A percentile compares a stretch with the other conserved stretches of the same genome.
These are phyloP conservation scores for Leccinum angustisporum DNA, from an alignment of 1,284 basidiomycete genomes.

Conservation along the genomic window DNA sequence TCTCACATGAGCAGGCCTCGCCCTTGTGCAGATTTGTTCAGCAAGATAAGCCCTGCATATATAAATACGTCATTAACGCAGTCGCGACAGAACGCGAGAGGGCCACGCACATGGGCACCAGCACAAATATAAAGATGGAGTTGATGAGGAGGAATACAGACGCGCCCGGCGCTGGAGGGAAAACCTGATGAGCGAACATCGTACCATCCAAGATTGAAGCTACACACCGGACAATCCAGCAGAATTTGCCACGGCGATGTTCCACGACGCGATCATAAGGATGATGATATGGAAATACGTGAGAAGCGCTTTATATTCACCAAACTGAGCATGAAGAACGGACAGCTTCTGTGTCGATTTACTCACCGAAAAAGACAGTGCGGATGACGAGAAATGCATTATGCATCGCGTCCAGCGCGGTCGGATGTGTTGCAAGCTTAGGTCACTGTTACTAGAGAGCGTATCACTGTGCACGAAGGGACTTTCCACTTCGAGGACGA, in stretches of 20 bases:
- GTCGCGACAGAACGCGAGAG: neutral
- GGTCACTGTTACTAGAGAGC: neutral
- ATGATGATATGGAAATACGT: conserved; percentile 50
- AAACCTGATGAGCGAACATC: neutral
- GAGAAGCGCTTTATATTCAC: conserved; percentile 45
- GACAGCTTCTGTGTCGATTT: neutral
- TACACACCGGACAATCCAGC: conserved; percentile 40
- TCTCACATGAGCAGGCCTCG: conserved; percentile 41
- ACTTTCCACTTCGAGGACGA: neutral
- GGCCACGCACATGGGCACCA: conserved; percentile 46
- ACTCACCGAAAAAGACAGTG: conserved; percentile 57
- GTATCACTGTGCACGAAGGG: neutral
- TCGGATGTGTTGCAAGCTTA: conserved; percentile 3
- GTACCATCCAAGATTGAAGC: neutral
- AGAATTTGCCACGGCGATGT: conserved; percentile 42
- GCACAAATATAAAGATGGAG: conserved; percentile 44
- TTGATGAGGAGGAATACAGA: conserved; percentile 54
- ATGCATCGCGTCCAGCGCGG: conserved; percentile 28
- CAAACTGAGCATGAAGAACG: neutral
- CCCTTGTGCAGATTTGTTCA: conserved; percentile 38
- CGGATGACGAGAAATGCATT: conserved; percentile 53
- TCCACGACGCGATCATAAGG: conserved; percentile 59
- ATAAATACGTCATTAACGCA: neutral
- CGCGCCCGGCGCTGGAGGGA: conserved; percentile 43
- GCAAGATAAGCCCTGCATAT: conserved; percentile 33